Evolutionary conservation across 129 eudicot genomes (phyloP), one percentile per base, ranked within the genome.

Genomic region (Helianthus tuberosus): DNA sequence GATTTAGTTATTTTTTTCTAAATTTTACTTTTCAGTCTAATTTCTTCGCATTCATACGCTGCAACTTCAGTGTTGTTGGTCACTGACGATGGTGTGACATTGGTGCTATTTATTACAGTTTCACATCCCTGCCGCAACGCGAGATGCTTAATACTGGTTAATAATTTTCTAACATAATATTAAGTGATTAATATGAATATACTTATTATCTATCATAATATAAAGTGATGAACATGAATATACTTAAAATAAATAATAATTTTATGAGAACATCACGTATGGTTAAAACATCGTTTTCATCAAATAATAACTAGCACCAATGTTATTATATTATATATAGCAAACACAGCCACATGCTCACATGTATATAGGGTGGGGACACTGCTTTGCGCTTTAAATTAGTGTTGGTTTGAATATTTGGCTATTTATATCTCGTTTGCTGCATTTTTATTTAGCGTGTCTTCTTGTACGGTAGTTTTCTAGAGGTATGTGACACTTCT

Each of bases 341-440:
- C 66, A 60, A 60, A 60, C 66, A 60, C 27, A 13, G 44, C 44
- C 66, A 60, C 66, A 60, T 60, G 66, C 20, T 16, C 66, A 60
- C 44, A 60, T 60, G 44, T 29, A 32, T 29, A 29, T 12, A 60
- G 3, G 3, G 66, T 60, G 66, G 66, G 64, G 66, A 60, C 66
- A 60, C 20, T 8, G 11, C 16, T 60, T 60, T 14, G 66, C 43
- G 12, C 66, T 60, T 60, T 60, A 29, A 29, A 60, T 60, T 29
- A 60, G 29, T 60, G 16, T 60, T 29, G 20, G 44, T 60, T 60
- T 32, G 44, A 60, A 29, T 29, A 60, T 13, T 60, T 60, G 11
- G 16, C 65, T 27, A 58, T 55, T 55, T 20, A 55, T 53, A 16
- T 17, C 66, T 27, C 32, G 66, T 29, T 32, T 29, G 66, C 17